These are phyloP conservation scores for Escovopsis sp. DNA, from an alignment of 2,329 filamentous ascomycete species.

Conservation along the genomic window DNA sequence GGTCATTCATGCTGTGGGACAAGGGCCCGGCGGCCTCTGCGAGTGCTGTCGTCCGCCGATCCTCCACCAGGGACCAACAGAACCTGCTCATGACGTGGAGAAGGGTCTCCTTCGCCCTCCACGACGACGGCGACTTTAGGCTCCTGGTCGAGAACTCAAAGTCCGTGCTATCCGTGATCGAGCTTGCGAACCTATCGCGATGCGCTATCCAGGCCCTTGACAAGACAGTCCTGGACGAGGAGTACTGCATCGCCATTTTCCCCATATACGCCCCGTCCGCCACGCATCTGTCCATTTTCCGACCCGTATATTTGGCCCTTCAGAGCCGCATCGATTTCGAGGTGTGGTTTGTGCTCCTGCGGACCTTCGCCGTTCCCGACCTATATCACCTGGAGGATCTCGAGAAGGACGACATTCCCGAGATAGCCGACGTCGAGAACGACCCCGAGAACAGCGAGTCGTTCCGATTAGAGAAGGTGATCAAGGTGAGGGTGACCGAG, in stretches of 20 bases:
- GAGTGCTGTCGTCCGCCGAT: constrained; percentile 37
- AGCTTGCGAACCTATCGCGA: constrained; percentile 75
- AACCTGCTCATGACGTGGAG: constrained; percentile 55
- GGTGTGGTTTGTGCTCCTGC: constrained; percentile 86
- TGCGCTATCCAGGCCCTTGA: constrained; percentile 85
- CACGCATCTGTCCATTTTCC: constrained; percentile 57
- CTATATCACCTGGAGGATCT: constrained; percentile 53
- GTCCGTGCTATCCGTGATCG: constrained; percentile 64
- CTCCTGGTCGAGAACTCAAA: constrained; percentile 77
- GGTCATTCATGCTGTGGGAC: constrained; percentile 83
- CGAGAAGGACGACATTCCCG: constrained; percentile 26
- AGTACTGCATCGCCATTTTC: constrained; percentile 90
- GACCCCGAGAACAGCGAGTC: constrained; percentile 29
- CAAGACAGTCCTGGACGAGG: constrained; percentile 76
- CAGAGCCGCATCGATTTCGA: constrained; percentile 86
- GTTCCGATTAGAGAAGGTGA: constrained; percentile 47
- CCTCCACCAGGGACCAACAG: constrained; percentile 41
- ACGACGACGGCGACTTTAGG: constrained; percentile 90
- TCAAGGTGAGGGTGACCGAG: constrained; percentile 43
- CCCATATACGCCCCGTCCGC: constrained; percentile 73
- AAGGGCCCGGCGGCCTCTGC: constrained; percentile 46
- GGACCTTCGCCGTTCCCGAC: constrained; percentile 84
- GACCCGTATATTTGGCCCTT: constrained; percentile 79
- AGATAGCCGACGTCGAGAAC: constrained; percentile 22
- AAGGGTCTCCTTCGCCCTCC: constrained; percentile 78